These are phyloP conservation scores for Rhododendron ferrugineum DNA, from an alignment of 148 eudicot genomes.

Conservation along the genomic window DNA sequence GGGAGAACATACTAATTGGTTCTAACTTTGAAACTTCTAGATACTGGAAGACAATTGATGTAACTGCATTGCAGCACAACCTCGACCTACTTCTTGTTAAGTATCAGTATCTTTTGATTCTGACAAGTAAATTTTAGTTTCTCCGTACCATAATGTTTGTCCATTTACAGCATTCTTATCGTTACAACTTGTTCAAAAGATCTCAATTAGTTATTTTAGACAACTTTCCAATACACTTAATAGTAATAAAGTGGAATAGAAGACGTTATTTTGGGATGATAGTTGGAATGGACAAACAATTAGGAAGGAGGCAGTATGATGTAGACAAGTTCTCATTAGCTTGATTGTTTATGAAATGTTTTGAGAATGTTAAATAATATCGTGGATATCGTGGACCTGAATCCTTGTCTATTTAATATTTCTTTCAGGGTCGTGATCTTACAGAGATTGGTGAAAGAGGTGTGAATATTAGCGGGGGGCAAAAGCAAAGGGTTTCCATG, in stretches of 20 bases:
- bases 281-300: background rate
- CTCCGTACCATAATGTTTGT: background rate
- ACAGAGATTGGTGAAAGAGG: constrained; percentile 75
- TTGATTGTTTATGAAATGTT: background rate
- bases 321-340: background rate
- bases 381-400: background rate
- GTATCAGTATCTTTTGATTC: constrained; percentile 7
- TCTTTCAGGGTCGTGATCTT: constrained; percentile 45
- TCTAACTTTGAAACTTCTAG: constrained; percentile 35
- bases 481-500: constrained; percentile 63
- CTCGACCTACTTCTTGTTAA: constrained; percentile 56
- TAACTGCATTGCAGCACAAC: constrained; percentile 50
- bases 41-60: constrained; percentile 55
- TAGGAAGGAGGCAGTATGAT: background rate
- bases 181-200: background rate
- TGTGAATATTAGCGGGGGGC: constrained; percentile 61
- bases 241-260: background rate
- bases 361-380: background rate
- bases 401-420: background rate
- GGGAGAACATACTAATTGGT: constrained; percentile 59
- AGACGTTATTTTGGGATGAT: background rate
- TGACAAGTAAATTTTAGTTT: background rate
- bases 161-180: background rate
- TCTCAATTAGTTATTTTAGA: background rate
- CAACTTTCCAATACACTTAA: background rate